Percentiles rank a stretch among this genome's conserved stretches.
Evolutionary conservation across 202 grass and related monocot genomes (phyloP).

Genomic region (Elaeis oleifera): DNA sequence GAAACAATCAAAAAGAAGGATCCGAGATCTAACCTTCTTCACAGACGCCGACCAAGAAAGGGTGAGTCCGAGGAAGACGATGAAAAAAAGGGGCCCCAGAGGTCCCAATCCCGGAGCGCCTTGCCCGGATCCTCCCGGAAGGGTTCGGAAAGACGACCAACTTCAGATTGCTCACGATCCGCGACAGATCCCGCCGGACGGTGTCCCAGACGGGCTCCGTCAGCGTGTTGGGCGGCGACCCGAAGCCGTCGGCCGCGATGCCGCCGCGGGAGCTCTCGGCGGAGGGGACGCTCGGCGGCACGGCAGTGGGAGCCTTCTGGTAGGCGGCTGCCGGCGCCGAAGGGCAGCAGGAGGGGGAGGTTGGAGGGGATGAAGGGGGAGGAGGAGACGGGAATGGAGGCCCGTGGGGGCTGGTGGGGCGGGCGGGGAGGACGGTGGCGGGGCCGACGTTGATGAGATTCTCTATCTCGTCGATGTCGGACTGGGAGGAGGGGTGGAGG

Average conservation of each 20-base stretch:
- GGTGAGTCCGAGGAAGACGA: conserved; percentile 84
- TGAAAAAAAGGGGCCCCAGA: conserved; percentile 99
- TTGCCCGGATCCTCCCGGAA: conserved; percentile 91
- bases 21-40: conserved; percentile 55
- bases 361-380: conserved; percentile 33
- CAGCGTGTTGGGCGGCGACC: conserved; percentile 59
- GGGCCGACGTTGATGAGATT: conserved; percentile 67
- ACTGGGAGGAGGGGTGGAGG: conserved; percentile 88
- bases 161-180: conserved; percentile 98
- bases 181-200: conserved; percentile 84
- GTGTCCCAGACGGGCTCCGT: conserved; percentile 99
- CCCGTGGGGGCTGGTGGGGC: conserved; percentile 65
- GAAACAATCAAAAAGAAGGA: conserved; percentile 5
- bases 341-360: conserved; percentile 36
- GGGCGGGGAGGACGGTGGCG: conserved; percentile 71
- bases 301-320: too few species aligned
- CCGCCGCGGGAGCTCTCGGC: conserved; percentile 26
- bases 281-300: conserved; percentile 13
- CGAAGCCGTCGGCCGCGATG: conserved; percentile 62
- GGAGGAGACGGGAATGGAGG: conserved; percentile 80
- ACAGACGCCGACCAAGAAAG: conserved; percentile 98
- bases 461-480: conserved; percentile 99
- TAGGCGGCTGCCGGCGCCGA: not conserved
- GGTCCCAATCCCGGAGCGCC: conserved; percentile 98
- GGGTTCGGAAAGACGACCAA: conserved; percentile 97